Conservation (phyloP, 106 monocot genomes). For the Vanilla planifolia region DNA sequence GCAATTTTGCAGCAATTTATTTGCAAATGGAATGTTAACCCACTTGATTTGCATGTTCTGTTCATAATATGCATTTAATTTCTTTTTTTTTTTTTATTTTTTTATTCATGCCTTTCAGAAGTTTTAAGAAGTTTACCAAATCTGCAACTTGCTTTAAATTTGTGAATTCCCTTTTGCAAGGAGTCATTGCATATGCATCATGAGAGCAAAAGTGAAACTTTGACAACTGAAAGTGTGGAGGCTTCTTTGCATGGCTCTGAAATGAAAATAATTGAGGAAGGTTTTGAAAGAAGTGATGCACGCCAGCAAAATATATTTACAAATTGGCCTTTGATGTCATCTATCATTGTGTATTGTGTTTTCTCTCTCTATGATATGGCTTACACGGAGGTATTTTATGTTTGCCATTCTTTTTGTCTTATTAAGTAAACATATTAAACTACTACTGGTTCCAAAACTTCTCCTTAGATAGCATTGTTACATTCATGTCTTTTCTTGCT, state of each 20-base stretch:
- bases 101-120: too few relatives aligned
- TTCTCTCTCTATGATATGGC: slow-evolving; percentile 72
- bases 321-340: slow-evolving; percentile 71
- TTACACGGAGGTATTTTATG: slow-evolving; percentile 66
- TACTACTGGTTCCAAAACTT: too few relatives aligned
- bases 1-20: too few relatives aligned
- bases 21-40: too few relatives aligned
- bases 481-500: too few relatives aligned
- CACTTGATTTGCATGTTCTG: too few relatives aligned
- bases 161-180: slow-evolving; percentile 16
- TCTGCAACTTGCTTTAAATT: too few relatives aligned
- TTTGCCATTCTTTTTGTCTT: background rate
- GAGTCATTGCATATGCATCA: slow-evolving; percentile 35
- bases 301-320: slow-evolving; percentile 28
- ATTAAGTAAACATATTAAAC: too few relatives aligned
- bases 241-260: slow-evolving; percentile 12
- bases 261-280: slow-evolving; percentile 9
- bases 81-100: too few relatives aligned
- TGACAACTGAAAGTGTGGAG: slow-evolving; percentile 21
- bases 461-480: too few relatives aligned
- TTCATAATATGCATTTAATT: too few relatives aligned
- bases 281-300: slow-evolving; percentile 3
- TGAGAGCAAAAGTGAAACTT: slow-evolving; percentile 5
- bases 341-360: slow-evolving; percentile 49
- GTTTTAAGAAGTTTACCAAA: too few relatives aligned